Evolutionary conservation across 1,139 yeast genomes (phyloP).

Genomic region (Magnusiomyces sp.): DNA sequence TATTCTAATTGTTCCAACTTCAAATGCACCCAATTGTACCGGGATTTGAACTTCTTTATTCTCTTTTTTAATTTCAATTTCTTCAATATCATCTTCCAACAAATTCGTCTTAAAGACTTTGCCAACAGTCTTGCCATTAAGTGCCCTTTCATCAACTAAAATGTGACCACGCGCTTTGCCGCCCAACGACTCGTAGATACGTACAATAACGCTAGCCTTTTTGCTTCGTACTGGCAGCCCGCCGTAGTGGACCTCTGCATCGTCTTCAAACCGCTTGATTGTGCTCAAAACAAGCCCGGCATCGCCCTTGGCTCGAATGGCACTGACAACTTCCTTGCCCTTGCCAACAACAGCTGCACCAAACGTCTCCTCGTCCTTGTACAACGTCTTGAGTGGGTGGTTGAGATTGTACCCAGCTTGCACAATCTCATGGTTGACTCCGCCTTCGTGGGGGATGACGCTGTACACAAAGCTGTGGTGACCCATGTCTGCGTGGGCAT

Average conservation of each 20-base stretch:
- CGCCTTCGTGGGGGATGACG: constrained; percentile 69
- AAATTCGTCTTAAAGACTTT: constrained; percentile 55
- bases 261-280: constrained; percentile 84
- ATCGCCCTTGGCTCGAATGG: constrained; percentile 13
- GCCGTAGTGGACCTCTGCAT: constrained; percentile 38
- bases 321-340: constrained; percentile 14
- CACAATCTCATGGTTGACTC: constrained; percentile 55
- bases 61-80: constrained; percentile 28
- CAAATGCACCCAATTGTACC: constrained; percentile 59
- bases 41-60: constrained; percentile 34
- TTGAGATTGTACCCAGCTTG: constrained; percentile 75
- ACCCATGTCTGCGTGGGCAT: constrained; percentile 91
- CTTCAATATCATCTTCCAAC: constrained; percentile 56
- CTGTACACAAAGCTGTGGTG: constrained; percentile 76
- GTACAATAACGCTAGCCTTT: constrained; percentile 41
- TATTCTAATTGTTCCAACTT: constrained; percentile 49
- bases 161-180: constrained; percentile 55
- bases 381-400: constrained; percentile 36
- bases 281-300: constrained; percentile 57
- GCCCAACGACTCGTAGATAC: constrained; percentile 83
- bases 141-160: constrained; percentile 6
- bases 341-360: constrained; percentile 10
- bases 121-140: constrained; percentile 32
- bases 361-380: constrained; percentile 13
- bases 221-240: constrained; percentile 39